These are phyloP conservation scores for Scorias spongiosa DNA, from an alignment of 2,329 filamentous ascomycete species.

Conservation along the genomic window DNA sequence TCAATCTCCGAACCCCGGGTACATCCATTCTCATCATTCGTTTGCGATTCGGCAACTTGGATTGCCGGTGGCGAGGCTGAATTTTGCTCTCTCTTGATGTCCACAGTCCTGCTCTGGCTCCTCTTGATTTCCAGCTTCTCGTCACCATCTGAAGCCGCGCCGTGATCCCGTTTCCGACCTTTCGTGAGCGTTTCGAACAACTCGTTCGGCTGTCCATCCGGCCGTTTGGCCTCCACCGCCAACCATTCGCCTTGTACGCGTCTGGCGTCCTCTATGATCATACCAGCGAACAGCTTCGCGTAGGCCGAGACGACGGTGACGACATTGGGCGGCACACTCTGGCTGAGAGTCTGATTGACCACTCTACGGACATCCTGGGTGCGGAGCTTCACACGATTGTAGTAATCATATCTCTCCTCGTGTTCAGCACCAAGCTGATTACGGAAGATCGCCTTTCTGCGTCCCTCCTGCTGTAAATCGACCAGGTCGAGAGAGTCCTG, in stretches of 20 bases:
- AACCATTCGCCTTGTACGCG: conserved; percentile 60
- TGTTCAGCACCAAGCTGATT: conserved; percentile 32
- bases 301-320: conserved; percentile 63
- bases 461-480: conserved; percentile 12
- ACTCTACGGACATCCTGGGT: conserved; percentile 57
- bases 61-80: background rate
- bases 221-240: conserved; percentile 36
- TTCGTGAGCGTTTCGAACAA: conserved; percentile 17
- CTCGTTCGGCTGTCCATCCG: conserved; percentile 32
- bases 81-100: background rate
- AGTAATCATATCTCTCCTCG: conserved; percentile 54
- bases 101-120: background rate
- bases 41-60: background rate
- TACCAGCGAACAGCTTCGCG: conserved; percentile 61
- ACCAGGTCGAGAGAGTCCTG: conserved; percentile 2
- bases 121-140: conserved; percentile 1
- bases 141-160: conserved; percentile 6
- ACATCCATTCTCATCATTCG: background rate
- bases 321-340: conserved; percentile 59
- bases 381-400: conserved; percentile 52
- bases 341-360: conserved; percentile 66
- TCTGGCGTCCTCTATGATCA: conserved; percentile 58
- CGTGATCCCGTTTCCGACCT: background rate
- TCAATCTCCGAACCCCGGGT: background rate
- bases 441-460: conserved; percentile 11